phyloP scores from a whole-genome alignment of 2,329 filamentous ascomycete species.

The Dactylellina haptotyla region DNA sequence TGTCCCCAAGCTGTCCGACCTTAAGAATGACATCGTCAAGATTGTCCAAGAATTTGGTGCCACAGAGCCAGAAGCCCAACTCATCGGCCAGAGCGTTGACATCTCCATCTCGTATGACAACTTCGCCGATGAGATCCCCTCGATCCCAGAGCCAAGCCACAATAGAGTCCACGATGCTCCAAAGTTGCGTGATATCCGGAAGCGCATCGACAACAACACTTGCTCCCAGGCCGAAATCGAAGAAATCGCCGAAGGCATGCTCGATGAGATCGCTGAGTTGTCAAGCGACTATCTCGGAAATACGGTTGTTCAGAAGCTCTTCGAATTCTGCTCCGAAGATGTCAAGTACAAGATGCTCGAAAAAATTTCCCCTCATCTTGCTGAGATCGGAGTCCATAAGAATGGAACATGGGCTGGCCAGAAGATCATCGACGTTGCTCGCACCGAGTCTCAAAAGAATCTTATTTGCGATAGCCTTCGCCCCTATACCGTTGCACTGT shows the following conservation, averaged over 20 bases:
- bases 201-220: conserved; percentile 95
- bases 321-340: conserved; percentile 91
- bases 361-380: conserved; percentile 88
- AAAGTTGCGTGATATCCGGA: conserved; percentile 92
- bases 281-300: conserved; percentile 88
- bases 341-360: conserved; percentile 90
- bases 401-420: conserved; percentile 99
- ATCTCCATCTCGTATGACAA: conserved; percentile 77
- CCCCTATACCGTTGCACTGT: conserved; percentile 87
- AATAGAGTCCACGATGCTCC: conserved; percentile 92
- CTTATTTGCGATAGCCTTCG: conserved; percentile 85
- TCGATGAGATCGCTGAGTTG: conserved; percentile 94
- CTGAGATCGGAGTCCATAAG: conserved; percentile 98
- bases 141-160: conserved; percentile 86
- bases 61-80: conserved; percentile 77
- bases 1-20: conserved; percentile 77
- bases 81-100: conserved; percentile 78
- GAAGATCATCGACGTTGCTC: conserved; percentile 97
- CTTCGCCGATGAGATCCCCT: conserved; percentile 85
- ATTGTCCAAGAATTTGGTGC: conserved; percentile 92
- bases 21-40: conserved; percentile 81
- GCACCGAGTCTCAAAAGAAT: conserved; percentile 81
- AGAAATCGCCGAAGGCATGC: conserved; percentile 89
- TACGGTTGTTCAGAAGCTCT: conserved; percentile 98
- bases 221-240: conserved; percentile 89